Evolutionary conservation across 2,329 filamentous ascomycete species (phyloP), one percentile per base, ranked within the genome.

Genomic region (Botrytis medusae): DNA sequence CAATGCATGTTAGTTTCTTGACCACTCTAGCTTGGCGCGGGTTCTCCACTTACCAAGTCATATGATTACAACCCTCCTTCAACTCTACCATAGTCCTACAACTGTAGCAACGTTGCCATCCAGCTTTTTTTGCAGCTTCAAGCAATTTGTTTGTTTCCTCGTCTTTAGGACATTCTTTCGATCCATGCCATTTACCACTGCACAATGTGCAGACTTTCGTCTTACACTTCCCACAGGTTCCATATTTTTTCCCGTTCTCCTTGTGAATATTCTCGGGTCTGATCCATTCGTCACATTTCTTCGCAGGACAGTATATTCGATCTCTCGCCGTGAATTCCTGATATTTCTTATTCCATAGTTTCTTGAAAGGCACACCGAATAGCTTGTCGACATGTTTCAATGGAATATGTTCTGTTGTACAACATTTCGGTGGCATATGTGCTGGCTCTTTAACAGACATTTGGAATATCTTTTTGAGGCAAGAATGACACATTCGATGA

Each of bases 401-500:
- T 0, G 92, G 89, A 73, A 97, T 97, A 77, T 89, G 87, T 20
- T 93, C 89, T 32, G 87, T 79, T 4, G 88, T 91, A 82, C 94
- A 97, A 82, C 94, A 97, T 80, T 87, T 88, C 0, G 94, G 94
- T 29, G 94, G 93, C 93, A 97, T 97, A 77, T 93, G 90, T 74
- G 90, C 87, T 1, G 92, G 90, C 80, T 97, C 93, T 60, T 87
- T 90, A 75, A 95, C 85, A 18, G 93, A 96, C 74, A 93, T 86
- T 71, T 87, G 89, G 82, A 97, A 97, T 73, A 89, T 87, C 68
- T 90, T 88, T 81, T 90, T 91, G 59, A 97, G 84, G 81, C 94
- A 97, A 12, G 86, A 81, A 76, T 92, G 86, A 82, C 94, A 97
- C 91, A 95, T 94, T 75, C 90, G 88, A 82, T 97, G 94, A 4